phyloP scores from a whole-genome alignment of 2,329 filamentous ascomycete genomes.

The Alternaria consortialis region DNA sequence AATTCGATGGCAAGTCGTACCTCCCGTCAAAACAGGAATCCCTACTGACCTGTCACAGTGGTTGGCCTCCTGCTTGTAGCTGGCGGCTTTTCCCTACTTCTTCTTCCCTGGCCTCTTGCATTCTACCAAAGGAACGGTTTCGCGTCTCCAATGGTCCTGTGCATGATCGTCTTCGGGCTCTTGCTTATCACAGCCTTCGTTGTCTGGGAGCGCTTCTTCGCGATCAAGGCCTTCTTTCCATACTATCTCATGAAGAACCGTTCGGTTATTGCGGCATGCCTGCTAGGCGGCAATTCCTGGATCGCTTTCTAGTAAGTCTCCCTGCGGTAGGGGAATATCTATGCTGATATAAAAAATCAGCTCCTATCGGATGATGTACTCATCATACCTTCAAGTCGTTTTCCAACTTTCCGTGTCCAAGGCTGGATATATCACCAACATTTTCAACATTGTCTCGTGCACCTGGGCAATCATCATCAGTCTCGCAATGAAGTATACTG shows the following conservation, averaged over 20 bases:
- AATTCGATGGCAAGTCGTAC: constrained; percentile 62
- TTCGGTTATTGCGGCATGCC: constrained; percentile 61
- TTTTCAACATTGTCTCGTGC: constrained; percentile 34
- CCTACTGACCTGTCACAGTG: constrained; percentile 34
- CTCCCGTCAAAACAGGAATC: background rate
- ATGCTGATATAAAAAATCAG: constrained; percentile 8
- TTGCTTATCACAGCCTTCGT: constrained; percentile 45
- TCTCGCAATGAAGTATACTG: constrained; percentile 29
- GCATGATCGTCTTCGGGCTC: constrained; percentile 49
- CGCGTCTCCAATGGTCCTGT: constrained; percentile 47
- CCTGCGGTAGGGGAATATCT: background rate
- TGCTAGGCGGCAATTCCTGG: constrained; percentile 40
- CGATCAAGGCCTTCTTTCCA: constrained; percentile 52
- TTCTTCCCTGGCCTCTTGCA: constrained; percentile 71
- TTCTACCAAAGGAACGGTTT: constrained; percentile 39
- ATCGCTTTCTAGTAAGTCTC: constrained; percentile 35
- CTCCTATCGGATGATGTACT: constrained; percentile 45
- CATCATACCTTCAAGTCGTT: constrained; percentile 52
- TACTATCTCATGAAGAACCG: constrained; percentile 58
- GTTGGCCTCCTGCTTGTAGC: constrained; percentile 70
- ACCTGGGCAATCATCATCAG: constrained; percentile 29
- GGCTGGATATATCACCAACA: constrained; percentile 33
- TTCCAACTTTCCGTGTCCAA: constrained; percentile 26
- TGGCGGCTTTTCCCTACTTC: constrained; percentile 68
- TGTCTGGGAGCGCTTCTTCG: constrained; percentile 50